These are phyloP conservation scores for Limonomyces culmigenus DNA, from an alignment of 1,284 basidiomycete species.

Conservation along the genomic window DNA sequence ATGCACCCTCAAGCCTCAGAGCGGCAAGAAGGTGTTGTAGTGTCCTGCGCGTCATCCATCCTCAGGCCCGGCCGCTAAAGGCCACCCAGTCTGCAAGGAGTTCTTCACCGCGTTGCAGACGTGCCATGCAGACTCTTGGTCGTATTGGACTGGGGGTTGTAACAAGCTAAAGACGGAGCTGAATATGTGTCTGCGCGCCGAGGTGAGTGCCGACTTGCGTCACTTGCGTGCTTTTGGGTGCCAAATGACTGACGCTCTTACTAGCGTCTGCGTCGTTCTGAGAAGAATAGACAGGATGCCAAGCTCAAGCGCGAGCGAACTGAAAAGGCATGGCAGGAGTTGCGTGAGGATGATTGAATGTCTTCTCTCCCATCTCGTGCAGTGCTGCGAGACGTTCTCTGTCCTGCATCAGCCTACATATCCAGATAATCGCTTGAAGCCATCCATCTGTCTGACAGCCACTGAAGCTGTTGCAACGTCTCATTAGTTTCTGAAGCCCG, in stretches of 20 bases:
- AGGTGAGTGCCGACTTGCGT: constrained; percentile 30
- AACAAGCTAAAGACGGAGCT: constrained; percentile 57
- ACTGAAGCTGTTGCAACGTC: not conserved
- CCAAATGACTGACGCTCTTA: constrained; percentile 1
- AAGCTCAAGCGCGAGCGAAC: constrained; percentile 39
- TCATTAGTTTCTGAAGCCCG: too few species aligned
- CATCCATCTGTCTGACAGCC: not conserved
- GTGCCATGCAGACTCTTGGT: constrained; percentile 46
- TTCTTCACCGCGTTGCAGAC: constrained; percentile 57
- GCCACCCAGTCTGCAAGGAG: constrained; percentile 40
- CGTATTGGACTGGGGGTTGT: constrained; percentile 50
- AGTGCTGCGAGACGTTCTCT: too few species aligned
- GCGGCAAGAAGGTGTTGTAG: constrained; percentile 39
- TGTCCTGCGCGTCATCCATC: not conserved
- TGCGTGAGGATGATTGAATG: constrained; percentile 27
- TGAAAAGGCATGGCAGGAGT: constrained; percentile 43
- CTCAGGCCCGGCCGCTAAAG: not conserved
- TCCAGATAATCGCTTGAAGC: not conserved
- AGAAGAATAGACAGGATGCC: constrained; percentile 50
- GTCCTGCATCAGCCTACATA: too few species aligned
- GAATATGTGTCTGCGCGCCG: constrained; percentile 58
- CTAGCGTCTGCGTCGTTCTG: constrained; percentile 52
- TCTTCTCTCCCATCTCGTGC: too few species aligned
- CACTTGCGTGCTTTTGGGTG: not conserved
- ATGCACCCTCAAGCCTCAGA: constrained; percentile 68